Percentiles rank a stretch among this genome's conserved stretches.
These are phyloP conservation scores for Calonectria naviculata DNA, from an alignment of 2,329 filamentous ascomycete species.

Conservation along the genomic window DNA sequence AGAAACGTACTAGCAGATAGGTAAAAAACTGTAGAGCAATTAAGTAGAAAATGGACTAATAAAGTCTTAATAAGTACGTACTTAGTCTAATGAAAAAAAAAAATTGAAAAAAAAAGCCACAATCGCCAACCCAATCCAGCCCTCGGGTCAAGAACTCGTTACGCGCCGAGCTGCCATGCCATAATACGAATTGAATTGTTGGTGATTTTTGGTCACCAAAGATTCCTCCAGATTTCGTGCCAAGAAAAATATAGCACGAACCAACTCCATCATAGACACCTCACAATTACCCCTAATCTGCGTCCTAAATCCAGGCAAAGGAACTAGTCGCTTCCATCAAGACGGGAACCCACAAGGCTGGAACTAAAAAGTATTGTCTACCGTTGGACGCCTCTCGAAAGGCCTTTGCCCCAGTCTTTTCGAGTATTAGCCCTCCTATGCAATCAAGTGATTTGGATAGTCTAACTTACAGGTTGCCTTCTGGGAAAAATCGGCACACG, in stretches of 20 bases:
- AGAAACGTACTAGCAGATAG: background rate
- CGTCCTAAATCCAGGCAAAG: background rate
- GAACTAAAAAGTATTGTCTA: background rate
- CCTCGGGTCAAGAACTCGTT: background rate
- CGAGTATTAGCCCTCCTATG: background rate
- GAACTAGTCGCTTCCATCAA: background rate
- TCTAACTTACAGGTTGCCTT: constrained; percentile 48
- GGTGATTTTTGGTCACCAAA: background rate
- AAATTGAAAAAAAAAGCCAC: background rate
- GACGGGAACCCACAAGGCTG: background rate
- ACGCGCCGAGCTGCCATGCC: background rate
- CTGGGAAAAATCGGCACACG: constrained; percentile 49
- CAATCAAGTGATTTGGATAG: background rate
- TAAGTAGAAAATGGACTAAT: background rate
- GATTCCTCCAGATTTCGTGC: background rate
- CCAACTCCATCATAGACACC: background rate
- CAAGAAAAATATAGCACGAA: no score
- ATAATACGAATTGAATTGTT: background rate
- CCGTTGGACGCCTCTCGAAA: constrained; percentile 22
- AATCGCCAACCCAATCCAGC: background rate
- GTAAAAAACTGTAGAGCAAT: background rate
- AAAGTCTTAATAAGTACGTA: background rate
- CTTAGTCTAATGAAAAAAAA: background rate
- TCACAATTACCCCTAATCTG: background rate
- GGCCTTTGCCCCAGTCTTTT: constrained; percentile 44